Evolutionary conservation across 768 basidiomycete species (phyloP), one percentile per base, ranked within the genome.

Genomic region (Suillus brevipes): DNA sequence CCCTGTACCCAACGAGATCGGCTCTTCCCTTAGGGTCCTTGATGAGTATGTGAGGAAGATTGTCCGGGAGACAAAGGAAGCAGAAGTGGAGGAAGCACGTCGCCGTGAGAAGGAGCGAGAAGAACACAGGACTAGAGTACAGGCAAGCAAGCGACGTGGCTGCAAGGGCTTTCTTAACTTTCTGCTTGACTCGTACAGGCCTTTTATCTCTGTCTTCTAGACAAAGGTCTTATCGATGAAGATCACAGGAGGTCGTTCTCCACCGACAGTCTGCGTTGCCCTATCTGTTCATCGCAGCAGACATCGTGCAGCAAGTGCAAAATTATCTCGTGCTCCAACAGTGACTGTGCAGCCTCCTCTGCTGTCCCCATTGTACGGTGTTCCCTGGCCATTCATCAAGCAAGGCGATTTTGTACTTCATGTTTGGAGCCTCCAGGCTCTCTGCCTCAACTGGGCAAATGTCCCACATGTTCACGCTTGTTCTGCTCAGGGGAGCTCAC

Each of bases 61-160:
- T 31, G 62, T 36, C 8, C 20, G 60, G 63, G 23, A 47, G 31
- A 40, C 12, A 31, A 31, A 64, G 63, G 63, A 63, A 38, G 37
- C n/a, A 14, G 37, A 40, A 16, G 28, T 14, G 13, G 47, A 43
- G 61, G 52, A 43, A 23, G 42, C 16, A 18, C 60, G 25, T 28
- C 7, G 36, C 7, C 23, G 20, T 20, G 25, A 60, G 60, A 25
- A 25, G 60, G 61, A 25, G 20, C 18, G 55, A 56, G 55, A 36
- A 37, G 36, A 61, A 20, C 38, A 25, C 6, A 36, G 25, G 6
- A 34, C 9, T 25, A 36, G 57, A 38, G 25, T 61, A 28, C 38
- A 63, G 40, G 63, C 38, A n/a, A 63, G 62, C 64, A 18, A 18
- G 8, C 20, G 16, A 42, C 23, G 13, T 28, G 13, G n/a, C 20